phyloP scores from a whole-genome alignment of 2,329 filamentous ascomycete genomes.

The Pyrenophora seminiperda region DNA sequence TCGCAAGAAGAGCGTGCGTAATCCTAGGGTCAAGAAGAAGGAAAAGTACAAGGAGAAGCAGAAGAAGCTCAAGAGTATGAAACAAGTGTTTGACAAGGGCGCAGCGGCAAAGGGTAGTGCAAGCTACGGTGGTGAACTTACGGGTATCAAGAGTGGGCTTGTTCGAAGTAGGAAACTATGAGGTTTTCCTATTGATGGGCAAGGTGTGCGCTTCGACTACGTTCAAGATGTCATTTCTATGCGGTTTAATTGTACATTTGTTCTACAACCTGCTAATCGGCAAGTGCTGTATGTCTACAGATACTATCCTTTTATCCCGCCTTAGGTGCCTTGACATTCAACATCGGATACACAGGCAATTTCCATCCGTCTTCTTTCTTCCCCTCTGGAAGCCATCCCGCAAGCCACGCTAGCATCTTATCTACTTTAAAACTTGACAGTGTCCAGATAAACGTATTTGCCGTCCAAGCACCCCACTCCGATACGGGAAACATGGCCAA shows the following conservation, averaged over 20 bases:
- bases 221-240: too few species aligned
- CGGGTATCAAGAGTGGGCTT: constrained; percentile 92
- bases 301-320: too few species aligned
- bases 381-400: not conserved
- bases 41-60: constrained; percentile 95
- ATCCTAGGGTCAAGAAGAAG: constrained; percentile 97
- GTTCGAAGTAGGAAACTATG: constrained; percentile 93
- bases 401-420: not conserved
- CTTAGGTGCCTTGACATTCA: constrained; percentile 6
- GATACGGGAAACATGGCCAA: not conserved
- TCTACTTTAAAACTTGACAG: not conserved
- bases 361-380: not conserved
- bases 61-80: constrained; percentile 92
- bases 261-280: too few species aligned
- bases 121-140: constrained; percentile 82
- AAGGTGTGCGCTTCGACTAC: too few species aligned
- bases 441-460: not conserved
- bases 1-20: constrained; percentile 91
- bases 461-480: not conserved
- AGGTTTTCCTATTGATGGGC: not conserved
- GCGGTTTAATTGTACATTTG: too few species aligned
- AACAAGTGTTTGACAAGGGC: constrained; percentile 73
- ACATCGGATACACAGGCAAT: constrained; percentile 17
- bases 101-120: constrained; percentile 71
- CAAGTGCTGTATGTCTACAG: too few species aligned